phyloP scores from a whole-genome alignment of 2,329 filamentous ascomycete species.

The Rutstroemia sp. region DNA sequence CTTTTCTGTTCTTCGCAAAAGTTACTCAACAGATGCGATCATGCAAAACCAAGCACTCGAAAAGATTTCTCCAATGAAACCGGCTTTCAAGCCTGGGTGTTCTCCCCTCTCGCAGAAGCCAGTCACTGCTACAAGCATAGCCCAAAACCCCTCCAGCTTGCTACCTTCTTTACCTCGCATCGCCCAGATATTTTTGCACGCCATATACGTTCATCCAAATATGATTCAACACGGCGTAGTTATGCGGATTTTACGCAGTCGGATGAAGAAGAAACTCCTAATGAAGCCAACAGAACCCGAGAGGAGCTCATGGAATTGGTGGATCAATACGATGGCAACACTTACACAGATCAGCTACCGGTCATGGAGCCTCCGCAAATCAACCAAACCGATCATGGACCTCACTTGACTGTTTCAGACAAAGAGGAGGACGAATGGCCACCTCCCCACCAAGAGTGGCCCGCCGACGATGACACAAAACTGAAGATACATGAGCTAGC shows the following conservation, averaged over 20 bases:
- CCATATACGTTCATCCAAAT: slow-evolving; percentile 2
- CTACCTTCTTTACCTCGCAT: slow-evolving; percentile 17
- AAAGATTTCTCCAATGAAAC: slow-evolving; percentile 12
- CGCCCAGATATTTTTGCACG: slow-evolving; percentile 12
- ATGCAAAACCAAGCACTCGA: background rate
- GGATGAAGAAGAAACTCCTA: background rate
- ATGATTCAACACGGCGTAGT: slow-evolving; percentile 13
- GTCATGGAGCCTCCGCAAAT: slow-evolving; percentile 43
- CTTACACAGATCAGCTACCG: slow-evolving; percentile 46
- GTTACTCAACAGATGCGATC: background rate
- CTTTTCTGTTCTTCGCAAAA: slow-evolving; percentile 6
- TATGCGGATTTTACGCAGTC: slow-evolving; percentile 8
- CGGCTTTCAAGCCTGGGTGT: slow-evolving; percentile 29
- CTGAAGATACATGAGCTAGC: slow-evolving; percentile 21
- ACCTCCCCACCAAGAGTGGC: slow-evolving; percentile 25
- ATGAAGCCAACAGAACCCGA: slow-evolving; percentile 24
- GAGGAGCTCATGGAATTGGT: slow-evolving; percentile 47
- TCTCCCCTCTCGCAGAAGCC: slow-evolving; percentile 26
- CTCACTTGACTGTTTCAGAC: slow-evolving; percentile 43
- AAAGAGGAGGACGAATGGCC: slow-evolving; percentile 38
- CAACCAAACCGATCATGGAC: slow-evolving; percentile 45
- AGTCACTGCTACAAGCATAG: slow-evolving; percentile 25
- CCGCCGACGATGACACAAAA: slow-evolving; percentile 22
- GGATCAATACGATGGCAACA: slow-evolving; percentile 39
- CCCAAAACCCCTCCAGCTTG: slow-evolving; percentile 10